Base-by-base conservation (phyloP, 2,329 filamentous ascomycete species). In the Sporothrix protearum region DNA sequence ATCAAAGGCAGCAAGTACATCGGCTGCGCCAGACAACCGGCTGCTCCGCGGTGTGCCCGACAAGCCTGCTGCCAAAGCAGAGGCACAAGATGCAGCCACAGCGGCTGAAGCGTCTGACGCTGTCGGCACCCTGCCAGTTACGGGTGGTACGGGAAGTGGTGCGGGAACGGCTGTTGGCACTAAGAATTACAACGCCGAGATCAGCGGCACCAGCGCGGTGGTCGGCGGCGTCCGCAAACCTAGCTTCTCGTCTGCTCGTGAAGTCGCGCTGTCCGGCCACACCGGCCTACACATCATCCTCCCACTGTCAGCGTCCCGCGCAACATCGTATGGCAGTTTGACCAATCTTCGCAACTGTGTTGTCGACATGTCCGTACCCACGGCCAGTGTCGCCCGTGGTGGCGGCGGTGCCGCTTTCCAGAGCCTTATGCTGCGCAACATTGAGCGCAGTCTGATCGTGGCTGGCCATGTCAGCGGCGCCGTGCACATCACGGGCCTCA, bases 381-480 rank as follows among this genome's bases (percentile, higher is more conserved):
- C 85, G 5, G 76, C 78, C 3, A 85, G 86, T 2, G 16, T 10
- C 10, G 47, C 9, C 39, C 33, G 39, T 33, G 49, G 63, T 67
- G 59, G 64, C 53, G 76, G 78, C 8, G 85, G 86, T 2, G 83
- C 85, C 28, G 88, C 91, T 0, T 96, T 96, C 76, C 90, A 92
- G 2, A 91, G 88, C 39, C 81, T 89, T 57, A 81, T 81, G 22
- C 82, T 97, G 72, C 92, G 91, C 76, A 85, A 91, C 75, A 87
- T 97, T 73, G 83, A 85, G 33, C 82, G 87, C 57, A 92, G 90
- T 67, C 82, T 98, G 22, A 83, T 99, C 33, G 83, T 97, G 16
- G 92, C 91, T 51, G 94, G 94, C 0, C 87, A 88, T 71, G 91
- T 97, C 6, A 85, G 86, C 53, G 96, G 96, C 0, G 88, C 96